Evolutionary conservation across 495 filamentous ascomycete species (phyloP), one percentile per base, ranked within the genome.

Genomic region (Stereocaulon alpinum): DNA sequence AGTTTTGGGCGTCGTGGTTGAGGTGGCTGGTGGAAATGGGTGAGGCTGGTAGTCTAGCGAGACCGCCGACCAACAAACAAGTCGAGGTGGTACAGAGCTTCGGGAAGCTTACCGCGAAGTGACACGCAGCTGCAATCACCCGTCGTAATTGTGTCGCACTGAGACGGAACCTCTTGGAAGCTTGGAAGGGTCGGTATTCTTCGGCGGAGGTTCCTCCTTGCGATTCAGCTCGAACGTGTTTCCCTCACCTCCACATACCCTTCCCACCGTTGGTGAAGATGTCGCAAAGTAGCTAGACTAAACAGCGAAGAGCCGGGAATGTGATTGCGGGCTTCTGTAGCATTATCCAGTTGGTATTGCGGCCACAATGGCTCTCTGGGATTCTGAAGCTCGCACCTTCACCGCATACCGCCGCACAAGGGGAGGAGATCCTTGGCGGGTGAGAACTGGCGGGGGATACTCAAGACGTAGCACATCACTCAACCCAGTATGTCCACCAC

Each of bases 1-100:
- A 55, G 44, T 41, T 50, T 48, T 20, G 43, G 40, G 37, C 48
- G 40, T 50, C 44, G 40, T 56, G 63, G n/a, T 59, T 50, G 63
- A 44, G 53, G 45, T 51, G 53, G 63, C 45, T 59, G 50, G 56
- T 52, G 29, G 48, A 60, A 49, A 55, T 11, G 7, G 34, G 34
- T 30, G 42, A 47, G 53, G 60, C 44, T 51, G 53, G 60, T 40
- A 61, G 45, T 43, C 40, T 56, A 51, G 59, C 45, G 53, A 61
- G 60, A 47, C 44, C 54, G 3, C 44, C 20, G 22, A 49, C 24
- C 32, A 50, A 56, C 40, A 47, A 18, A 48, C 58, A 37, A 61
- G n/a, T 37, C 45, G 12, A 37, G 37, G 22, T 34, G 34, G 34
- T 10, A 10, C 34, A 37, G 20, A 55, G 27, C 17, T 40, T 37